Conservation (phyloP, 805 yeast species). For the Limtongia smithiae region DNA sequence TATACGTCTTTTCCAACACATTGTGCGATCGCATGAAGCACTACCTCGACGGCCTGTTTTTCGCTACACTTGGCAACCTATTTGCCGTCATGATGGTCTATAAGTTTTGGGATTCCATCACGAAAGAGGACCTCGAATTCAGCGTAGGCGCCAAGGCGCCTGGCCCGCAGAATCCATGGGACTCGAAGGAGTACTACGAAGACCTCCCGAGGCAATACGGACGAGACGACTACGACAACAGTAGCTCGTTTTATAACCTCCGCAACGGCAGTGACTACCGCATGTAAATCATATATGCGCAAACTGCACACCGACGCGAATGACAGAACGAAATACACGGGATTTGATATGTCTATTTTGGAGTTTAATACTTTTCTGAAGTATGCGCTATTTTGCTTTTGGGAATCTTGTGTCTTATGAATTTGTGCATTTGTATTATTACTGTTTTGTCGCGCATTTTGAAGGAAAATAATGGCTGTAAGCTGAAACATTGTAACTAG, state of each 20-base stretch:
- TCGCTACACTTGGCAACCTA: constrained; percentile 74
- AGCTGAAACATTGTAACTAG: no score
- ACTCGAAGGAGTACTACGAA: constrained; percentile 22
- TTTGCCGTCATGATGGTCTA: constrained; percentile 91
- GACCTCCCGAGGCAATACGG: constrained; percentile 14
- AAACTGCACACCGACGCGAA: no score
- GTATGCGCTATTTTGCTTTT: no score
- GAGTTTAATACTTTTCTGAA: no score
- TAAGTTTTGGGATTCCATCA: constrained; percentile 94
- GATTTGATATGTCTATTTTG: no score
- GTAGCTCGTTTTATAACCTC: constrained; percentile 25
- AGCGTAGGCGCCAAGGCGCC: constrained; percentile 57
- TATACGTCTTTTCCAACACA: constrained; percentile 61
- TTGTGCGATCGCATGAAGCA: constrained; percentile 75
- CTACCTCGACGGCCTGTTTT: constrained; percentile 85
- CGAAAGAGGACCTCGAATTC: constrained; percentile 91
- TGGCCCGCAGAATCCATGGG: constrained; percentile 35
- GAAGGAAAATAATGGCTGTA: no score
- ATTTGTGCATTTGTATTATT: no score
- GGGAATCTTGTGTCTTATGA: no score
- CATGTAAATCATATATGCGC: background rate
- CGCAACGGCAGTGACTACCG: constrained; percentile 12
- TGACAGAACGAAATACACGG: no score
- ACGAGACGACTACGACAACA: constrained; percentile 22
- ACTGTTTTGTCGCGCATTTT: no score